phyloP scores from a whole-genome alignment of 805 yeast species.

The Wickerhamomyces rabaulensis region DNA sequence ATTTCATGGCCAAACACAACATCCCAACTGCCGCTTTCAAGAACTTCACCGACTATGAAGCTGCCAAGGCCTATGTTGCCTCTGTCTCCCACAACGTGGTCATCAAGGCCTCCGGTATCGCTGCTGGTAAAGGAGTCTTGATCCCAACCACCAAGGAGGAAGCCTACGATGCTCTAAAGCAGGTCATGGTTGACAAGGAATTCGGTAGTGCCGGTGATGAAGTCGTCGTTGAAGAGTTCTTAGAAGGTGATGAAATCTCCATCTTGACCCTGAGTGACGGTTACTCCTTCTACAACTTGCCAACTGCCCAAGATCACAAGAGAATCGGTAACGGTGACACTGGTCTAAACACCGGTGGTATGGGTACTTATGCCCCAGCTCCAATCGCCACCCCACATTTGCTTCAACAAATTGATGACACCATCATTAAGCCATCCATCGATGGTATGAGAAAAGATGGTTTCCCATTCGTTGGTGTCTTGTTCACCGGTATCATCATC shows the following conservation, averaged over 20 bases:
- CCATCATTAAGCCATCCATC: conserved; percentile 85
- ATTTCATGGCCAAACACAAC: conserved; percentile 84
- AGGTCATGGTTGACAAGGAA: conserved; percentile 82
- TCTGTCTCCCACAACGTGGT: conserved; percentile 71
- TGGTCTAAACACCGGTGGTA: conserved; percentile 97
- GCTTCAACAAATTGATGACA: conserved; percentile 60
- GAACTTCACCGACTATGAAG: conserved; percentile 72
- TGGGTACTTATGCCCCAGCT: conserved; percentile 99
- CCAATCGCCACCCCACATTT: conserved; percentile 84
- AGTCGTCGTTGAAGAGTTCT: conserved; percentile 90
- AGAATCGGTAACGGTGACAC: conserved; percentile 89
- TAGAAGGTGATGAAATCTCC: conserved; percentile 96
- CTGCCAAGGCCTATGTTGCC: conserved; percentile 68
- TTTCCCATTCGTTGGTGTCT: conserved; percentile 89
- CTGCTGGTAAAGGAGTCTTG: conserved; percentile 98
- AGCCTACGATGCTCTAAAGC: conserved; percentile 77
- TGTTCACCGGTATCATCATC: conserved; percentile 93
- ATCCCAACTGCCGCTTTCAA: conserved; percentile 93
- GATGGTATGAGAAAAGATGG: conserved; percentile 96
- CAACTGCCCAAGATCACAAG: conserved; percentile 98
- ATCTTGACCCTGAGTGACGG: conserved; percentile 92
- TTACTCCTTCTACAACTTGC: conserved; percentile 81
- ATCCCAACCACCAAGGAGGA: conserved; percentile 83
- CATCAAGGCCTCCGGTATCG: conserved; percentile 95
- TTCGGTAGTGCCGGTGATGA: conserved; percentile 94